Conservation (phyloP, 371 early-diverging fungal genomes). For the Mortierella sp. region DNA sequence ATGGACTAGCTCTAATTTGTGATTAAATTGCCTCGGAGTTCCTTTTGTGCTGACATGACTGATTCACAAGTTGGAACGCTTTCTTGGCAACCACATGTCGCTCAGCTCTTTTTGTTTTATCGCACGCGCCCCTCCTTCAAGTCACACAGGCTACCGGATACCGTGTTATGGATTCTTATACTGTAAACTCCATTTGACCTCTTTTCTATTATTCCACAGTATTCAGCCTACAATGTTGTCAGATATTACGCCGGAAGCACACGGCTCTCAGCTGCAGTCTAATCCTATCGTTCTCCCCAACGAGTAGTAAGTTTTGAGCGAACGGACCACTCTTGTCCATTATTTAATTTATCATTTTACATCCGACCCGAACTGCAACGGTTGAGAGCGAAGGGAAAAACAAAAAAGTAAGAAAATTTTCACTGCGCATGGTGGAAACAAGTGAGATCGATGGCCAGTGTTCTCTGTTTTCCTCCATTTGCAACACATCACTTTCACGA, state of each 20-base stretch:
- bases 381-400: not conserved
- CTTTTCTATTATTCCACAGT: no score
- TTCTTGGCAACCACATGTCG: conserved; percentile 38
- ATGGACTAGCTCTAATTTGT: not conserved
- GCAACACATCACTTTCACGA: not conserved
- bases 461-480: not conserved
- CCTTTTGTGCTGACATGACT: not conserved
- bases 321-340: not conserved
- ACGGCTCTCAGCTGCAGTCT: no score
- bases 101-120: not conserved
- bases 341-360: not conserved
- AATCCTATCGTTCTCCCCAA: not conserved
- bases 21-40: not conserved
- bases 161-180: no score
- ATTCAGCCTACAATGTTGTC: no score
- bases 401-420: not conserved
- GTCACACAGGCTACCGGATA: not conserved
- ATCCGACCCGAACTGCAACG: conserved; percentile 1
- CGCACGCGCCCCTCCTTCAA: not conserved
- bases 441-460: not conserved
- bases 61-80: not conserved
- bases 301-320: not conserved
- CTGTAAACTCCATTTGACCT: no score
- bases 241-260: no score
- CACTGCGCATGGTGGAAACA: conserved; percentile 2